Evolutionary conservation across 257 asterid genomes (phyloP).

Genomic region (Petunia axillaris): DNA sequence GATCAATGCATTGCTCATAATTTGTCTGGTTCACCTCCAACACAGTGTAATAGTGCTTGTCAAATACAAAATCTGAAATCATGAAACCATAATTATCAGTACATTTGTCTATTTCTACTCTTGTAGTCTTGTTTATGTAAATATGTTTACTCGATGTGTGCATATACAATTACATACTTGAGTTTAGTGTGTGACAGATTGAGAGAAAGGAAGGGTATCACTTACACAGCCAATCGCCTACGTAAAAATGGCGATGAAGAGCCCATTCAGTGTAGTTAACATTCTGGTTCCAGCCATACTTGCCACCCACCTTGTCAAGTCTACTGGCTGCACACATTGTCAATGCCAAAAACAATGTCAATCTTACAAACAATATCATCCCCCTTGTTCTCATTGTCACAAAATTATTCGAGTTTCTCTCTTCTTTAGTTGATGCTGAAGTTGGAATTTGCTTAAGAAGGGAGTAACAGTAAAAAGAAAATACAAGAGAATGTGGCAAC

Average conservation of each 20-base stretch:
- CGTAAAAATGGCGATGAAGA: constrained; percentile 43
- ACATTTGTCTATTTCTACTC: not conserved
- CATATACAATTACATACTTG: no score
- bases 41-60: constrained; percentile 51
- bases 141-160: no score
- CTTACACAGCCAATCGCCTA: constrained; percentile 69
- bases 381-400: not conserved
- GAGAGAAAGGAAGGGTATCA: not conserved
- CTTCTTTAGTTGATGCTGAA: not conserved
- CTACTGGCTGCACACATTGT: not conserved
- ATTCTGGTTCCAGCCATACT: constrained; percentile 46
- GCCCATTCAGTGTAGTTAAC: constrained; percentile 72
- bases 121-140: not conserved
- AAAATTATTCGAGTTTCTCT: not conserved
- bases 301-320: constrained; percentile 50
- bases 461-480: no score
- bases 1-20: constrained; percentile 57
- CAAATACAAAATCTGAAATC: constrained; percentile 53
- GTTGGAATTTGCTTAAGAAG: not conserved
- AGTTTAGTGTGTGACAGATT: constrained; percentile 16
- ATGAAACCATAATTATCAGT: not conserved
- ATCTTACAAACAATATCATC: not conserved
- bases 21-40: constrained; percentile 60
- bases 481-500: not conserved
- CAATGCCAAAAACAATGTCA: not conserved